Conservation (phyloP, 805 yeast species). For the Wickerhamiella occidentalis region DNA sequence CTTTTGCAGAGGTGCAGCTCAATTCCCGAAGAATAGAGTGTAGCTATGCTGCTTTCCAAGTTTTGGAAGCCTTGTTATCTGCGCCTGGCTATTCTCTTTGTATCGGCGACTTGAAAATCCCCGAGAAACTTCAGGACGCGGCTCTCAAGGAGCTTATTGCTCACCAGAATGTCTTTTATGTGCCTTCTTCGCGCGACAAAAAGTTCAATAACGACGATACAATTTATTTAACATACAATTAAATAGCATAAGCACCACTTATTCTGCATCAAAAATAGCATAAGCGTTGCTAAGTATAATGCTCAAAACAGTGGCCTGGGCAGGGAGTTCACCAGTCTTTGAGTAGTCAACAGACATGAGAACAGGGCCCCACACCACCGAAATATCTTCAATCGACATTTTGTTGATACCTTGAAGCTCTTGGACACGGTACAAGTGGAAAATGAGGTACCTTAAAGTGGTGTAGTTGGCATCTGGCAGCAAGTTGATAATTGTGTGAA, state of each 20-base stretch:
- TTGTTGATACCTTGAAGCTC: slow-evolving; percentile 51
- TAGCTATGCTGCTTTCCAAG: not conserved
- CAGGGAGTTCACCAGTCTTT: slow-evolving; percentile 59
- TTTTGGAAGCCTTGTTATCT: not conserved
- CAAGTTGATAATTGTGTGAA: slow-evolving; percentile 79
- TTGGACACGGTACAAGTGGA: slow-evolving; percentile 71
- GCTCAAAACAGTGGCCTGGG: slow-evolving; percentile 68
- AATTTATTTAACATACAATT: slow-evolving; percentile 2
- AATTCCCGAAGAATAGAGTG: not conserved
- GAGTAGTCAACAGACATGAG: slow-evolving; percentile 56
- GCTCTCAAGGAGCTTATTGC: slow-evolving; percentile 1
- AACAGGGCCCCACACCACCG: slow-evolving; percentile 93
- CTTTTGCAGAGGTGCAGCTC: not conserved
- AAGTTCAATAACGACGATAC: not conserved
- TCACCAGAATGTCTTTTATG: not conserved
- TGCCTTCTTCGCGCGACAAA: not conserved
- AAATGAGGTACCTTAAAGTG: slow-evolving; percentile 70
- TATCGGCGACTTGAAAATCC: not conserved
- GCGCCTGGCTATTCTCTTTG: not conserved
- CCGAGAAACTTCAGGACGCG: not conserved
- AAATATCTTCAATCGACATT: slow-evolving; percentile 71
- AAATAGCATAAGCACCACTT: not conserved
- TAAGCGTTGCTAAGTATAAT: slow-evolving; percentile 73
- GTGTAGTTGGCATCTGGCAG: slow-evolving; percentile 93
- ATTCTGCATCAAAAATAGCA: slow-evolving; percentile 62